Conservation (phyloP, 371 early-diverging fungal species). For the Phascolomyces articulosus region DNA sequence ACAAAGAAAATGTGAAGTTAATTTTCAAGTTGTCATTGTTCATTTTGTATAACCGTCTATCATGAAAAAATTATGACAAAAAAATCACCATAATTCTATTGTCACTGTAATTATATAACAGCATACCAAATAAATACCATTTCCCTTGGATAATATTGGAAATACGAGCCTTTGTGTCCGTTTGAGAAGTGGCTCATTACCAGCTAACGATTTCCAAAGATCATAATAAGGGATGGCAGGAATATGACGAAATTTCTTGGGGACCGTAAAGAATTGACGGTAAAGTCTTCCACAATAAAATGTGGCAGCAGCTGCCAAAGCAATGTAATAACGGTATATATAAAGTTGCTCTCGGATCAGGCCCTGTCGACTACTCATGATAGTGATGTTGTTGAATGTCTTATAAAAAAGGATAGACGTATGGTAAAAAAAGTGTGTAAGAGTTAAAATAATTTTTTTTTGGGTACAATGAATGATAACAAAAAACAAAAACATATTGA, state of each 20-base stretch:
- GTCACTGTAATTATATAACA: not conserved
- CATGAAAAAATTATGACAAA: too few relatives aligned
- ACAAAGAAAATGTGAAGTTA: too few relatives aligned
- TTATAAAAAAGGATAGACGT: too few relatives aligned
- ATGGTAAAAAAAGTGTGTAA: not conserved
- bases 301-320: constrained; percentile 3
- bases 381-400: not conserved
- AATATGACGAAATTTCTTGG: constrained; percentile 10
- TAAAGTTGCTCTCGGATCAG: not conserved
- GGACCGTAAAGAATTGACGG: not conserved
- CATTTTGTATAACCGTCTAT: too few relatives aligned
- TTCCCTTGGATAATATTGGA: constrained; percentile 6
- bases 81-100: too few relatives aligned
- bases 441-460: too few relatives aligned
- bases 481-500: too few relatives aligned
- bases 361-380: not conserved
- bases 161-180: constrained; percentile 11
- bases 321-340: not conserved
- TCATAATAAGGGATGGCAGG: constrained; percentile 10
- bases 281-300: not conserved
- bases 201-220: not conserved
- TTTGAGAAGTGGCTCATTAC: not conserved
- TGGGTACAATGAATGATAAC: too few relatives aligned
- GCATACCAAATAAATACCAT: constrained; percentile 18
- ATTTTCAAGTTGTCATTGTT: too few relatives aligned